These are phyloP conservation scores for Lagerstroemia speciosa DNA, from an alignment of 345 rosid species.

Conservation along the genomic window DNA sequence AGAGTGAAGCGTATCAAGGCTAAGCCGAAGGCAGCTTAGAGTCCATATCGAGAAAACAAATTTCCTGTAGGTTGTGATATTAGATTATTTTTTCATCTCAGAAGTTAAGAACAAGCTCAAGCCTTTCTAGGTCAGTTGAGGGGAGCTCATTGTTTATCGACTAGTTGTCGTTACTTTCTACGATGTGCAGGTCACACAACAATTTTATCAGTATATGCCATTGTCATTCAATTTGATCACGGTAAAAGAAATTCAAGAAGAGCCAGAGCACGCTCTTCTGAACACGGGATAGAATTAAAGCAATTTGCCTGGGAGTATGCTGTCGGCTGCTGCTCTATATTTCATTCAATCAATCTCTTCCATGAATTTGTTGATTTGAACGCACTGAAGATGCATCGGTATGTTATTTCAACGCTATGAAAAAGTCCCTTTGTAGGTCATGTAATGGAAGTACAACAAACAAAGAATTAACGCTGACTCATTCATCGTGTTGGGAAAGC, in stretches of 20 bases:
- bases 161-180: neutral
- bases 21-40: slow-evolving; percentile 66
- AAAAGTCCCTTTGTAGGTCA: too few species aligned
- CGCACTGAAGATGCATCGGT: too few species aligned
- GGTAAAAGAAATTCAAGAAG: too few species aligned
- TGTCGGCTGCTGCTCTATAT: too few species aligned
- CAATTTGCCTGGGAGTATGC: too few species aligned
- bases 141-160: neutral
- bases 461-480: neutral
- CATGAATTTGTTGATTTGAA: too few species aligned
- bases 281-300: too few species aligned
- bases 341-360: too few species aligned
- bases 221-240: neutral
- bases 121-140: neutral
- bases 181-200: neutral
- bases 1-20: slow-evolving; percentile 90
- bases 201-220: neutral
- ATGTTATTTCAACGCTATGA: too few species aligned
- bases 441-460: neutral
- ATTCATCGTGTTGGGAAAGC: neutral
- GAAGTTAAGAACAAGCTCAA: neutral
- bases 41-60: neutral
- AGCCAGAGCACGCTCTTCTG: too few species aligned
- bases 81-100: neutral
- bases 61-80: slow-evolving; percentile 6